Evolutionary conservation across 257 asterid species (phyloP).

Genomic region (Fraxinus quadrangulata): DNA sequence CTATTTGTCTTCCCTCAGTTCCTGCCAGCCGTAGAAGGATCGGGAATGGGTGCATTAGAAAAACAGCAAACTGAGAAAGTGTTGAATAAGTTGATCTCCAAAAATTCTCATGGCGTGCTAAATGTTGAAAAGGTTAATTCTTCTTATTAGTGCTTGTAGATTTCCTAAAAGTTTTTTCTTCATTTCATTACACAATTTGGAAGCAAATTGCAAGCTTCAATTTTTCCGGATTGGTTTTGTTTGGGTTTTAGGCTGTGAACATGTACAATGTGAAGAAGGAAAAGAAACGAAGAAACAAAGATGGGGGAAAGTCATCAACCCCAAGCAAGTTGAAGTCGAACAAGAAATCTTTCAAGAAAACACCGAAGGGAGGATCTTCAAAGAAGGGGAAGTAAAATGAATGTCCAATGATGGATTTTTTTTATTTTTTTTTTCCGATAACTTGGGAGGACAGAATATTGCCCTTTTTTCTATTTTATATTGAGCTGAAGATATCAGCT

Average conservation of each 20-base stretch:
- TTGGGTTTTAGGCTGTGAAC: slow-evolving; percentile 71
- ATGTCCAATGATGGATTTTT: slow-evolving; percentile 15
- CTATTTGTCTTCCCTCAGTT: slow-evolving; percentile 45
- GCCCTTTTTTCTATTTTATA: neutral
- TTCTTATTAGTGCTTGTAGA: neutral
- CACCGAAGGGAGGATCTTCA: slow-evolving; percentile 45
- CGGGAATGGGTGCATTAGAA: slow-evolving; percentile 88
- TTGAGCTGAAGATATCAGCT: neutral
- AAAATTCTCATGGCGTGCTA: slow-evolving; percentile 81
- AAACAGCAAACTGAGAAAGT: slow-evolving; percentile 84
- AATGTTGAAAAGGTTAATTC: slow-evolving; percentile 73
- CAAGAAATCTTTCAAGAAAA: slow-evolving; percentile 72
- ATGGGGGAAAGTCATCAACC: slow-evolving; percentile 41
- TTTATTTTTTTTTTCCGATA: neutral
- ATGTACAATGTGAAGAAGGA: slow-evolving; percentile 86
- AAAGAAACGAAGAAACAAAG: slow-evolving; percentile 57
- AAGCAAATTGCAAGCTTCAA: neutral
- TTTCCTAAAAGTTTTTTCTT: neutral
- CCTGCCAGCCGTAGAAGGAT: slow-evolving; percentile 87
- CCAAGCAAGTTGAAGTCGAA: slow-evolving; percentile 60
- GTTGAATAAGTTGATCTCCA: slow-evolving; percentile 69
- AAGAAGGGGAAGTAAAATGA: slow-evolving; percentile 67
- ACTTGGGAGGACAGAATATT: slow-evolving; percentile 12
- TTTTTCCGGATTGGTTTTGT: slow-evolving; percentile 9
- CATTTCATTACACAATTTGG: neutral